Conservation (phyloP, 1,139 yeast genomes). For the Scheffersomyces cryptocercus region DNA sequence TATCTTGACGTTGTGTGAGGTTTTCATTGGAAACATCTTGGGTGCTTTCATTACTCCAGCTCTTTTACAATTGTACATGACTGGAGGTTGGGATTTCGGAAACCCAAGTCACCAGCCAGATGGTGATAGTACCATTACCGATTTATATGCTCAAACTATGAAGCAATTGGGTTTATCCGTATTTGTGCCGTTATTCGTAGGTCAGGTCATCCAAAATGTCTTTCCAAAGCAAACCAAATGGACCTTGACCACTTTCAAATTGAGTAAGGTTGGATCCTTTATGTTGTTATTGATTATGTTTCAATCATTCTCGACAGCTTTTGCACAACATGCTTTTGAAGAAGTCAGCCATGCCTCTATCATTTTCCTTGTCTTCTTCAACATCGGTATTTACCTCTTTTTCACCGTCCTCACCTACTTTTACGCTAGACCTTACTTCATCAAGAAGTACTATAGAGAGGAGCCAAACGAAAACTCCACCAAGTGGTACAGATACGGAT, state of each 20-base stretch:
- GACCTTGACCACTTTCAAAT: conserved; percentile 56
- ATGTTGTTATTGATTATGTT: conserved; percentile 80
- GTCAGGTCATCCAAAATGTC: conserved; percentile 74
- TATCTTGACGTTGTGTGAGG: conserved; percentile 77
- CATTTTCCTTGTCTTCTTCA: conserved; percentile 77
- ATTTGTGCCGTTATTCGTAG: conserved; percentile 83
- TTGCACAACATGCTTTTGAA: conserved; percentile 75
- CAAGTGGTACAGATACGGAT: conserved; percentile 36
- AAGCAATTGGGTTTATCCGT: conserved; percentile 83
- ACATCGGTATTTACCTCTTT: conserved; percentile 72
- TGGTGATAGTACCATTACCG: conserved; percentile 49
- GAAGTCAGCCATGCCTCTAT: conserved; percentile 68
- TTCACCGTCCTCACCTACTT: conserved; percentile 65
- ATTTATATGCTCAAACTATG: conserved; percentile 76
- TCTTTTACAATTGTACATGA: conserved; percentile 66
- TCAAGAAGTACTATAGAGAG: conserved; percentile 42
- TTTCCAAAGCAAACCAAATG: conserved; percentile 66
- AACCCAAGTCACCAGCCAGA: conserved; percentile 62
- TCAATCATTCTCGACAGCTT: conserved; percentile 86
- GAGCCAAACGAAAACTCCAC: conserved; percentile 50
- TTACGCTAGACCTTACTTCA: conserved; percentile 61
- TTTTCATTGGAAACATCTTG: conserved; percentile 75
- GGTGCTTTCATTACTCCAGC: conserved; percentile 92
- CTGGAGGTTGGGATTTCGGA: conserved; percentile 71
- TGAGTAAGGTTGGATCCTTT: conserved; percentile 73